Conservation (phyloP, 257 asterid species). For the Penstemon barbatus region DNA sequence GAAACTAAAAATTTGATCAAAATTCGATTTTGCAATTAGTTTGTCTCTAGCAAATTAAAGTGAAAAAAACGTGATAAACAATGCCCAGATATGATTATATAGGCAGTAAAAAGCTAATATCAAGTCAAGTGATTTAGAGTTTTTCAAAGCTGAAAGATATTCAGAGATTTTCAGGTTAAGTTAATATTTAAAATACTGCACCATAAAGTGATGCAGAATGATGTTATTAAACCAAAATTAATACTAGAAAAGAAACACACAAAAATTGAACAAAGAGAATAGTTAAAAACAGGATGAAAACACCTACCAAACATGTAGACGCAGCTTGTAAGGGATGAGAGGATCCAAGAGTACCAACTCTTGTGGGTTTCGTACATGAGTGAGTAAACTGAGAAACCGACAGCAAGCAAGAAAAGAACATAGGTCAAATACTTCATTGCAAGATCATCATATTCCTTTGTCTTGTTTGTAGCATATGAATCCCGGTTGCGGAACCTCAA, state of each 20-base stretch:
- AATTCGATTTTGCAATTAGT: not conserved
- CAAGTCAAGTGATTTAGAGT: not conserved
- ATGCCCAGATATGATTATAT: not conserved
- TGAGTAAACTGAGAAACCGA: slow-evolving; percentile 79
- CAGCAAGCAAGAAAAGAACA: slow-evolving; percentile 77
- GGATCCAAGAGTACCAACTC: slow-evolving; percentile 99
- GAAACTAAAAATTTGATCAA: not conserved
- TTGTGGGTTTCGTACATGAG: slow-evolving; percentile 88
- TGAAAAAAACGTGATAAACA: not conserved
- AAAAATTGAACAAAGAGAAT: slow-evolving; percentile 1
- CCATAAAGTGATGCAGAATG: not conserved
- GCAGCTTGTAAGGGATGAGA: slow-evolving; percentile 92
- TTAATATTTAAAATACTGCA: not conserved
- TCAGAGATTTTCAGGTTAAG: not conserved
- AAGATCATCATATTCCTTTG: slow-evolving; percentile 95
- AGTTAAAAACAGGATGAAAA: slow-evolving; percentile 27
- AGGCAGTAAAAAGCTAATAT: not conserved
- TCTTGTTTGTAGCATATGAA: slow-evolving; percentile 89
- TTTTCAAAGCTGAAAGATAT: not conserved
- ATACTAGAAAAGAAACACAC: slow-evolving; percentile 5
- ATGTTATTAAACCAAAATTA: not conserved
- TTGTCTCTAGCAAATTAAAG: slow-evolving; percentile 1
- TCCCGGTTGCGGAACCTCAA: slow-evolving; percentile 94
- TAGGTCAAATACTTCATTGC: slow-evolving; percentile 98
- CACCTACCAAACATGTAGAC: slow-evolving; percentile 96